Percentiles rank a stretch among this genome's conserved stretches.
Evolutionary conservation across 805 yeast genomes (phyloP).

Genomic region (Saccharomycopsis malanga): DNA sequence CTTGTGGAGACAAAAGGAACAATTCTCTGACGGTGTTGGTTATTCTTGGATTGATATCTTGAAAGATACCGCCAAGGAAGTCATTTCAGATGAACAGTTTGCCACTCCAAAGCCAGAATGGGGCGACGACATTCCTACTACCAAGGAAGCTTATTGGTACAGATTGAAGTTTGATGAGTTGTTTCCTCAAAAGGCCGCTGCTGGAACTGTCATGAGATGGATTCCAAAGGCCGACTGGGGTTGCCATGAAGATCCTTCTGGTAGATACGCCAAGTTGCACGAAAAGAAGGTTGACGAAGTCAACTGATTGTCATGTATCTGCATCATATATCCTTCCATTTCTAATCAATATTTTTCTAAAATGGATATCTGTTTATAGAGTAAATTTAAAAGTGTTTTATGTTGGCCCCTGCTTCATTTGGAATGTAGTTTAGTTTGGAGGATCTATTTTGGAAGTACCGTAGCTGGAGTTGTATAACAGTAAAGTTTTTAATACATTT

Average conservation of each 20-base stretch:
- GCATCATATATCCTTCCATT: too few species aligned
- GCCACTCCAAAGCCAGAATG: slow-evolving; percentile 90
- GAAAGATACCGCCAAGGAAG: slow-evolving; percentile 88
- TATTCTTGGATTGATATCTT: slow-evolving; percentile 98
- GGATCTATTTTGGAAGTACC: too few species aligned
- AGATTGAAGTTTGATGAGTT: slow-evolving; percentile 92
- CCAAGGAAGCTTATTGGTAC: slow-evolving; percentile 99
- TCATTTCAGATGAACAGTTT: slow-evolving; percentile 83
- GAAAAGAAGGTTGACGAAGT: slow-evolving; percentile 49
- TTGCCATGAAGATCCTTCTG: slow-evolving; percentile 97
- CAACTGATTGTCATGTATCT: too few species aligned
- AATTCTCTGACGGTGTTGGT: slow-evolving; percentile 98
- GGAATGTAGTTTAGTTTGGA: too few species aligned
- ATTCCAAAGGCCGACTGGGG: slow-evolving; percentile 99
- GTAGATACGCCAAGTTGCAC: slow-evolving; percentile 91
- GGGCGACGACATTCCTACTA: slow-evolving; percentile 92
- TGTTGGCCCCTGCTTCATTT: too few species aligned
- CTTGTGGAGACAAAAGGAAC: slow-evolving; percentile 99
- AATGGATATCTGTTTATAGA: too few species aligned
- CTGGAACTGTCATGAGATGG: slow-evolving; percentile 98
- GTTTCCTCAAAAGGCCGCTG: slow-evolving; percentile 89
- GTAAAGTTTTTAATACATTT: too few species aligned
- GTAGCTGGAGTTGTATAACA: too few species aligned
- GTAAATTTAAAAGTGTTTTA: too few species aligned
- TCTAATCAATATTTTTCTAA: too few species aligned